Evolutionary conservation across 2,329 filamentous ascomycete species (phyloP), one percentile per base, ranked within the genome.

Genomic region (Neofusicoccum cordaticola): DNA sequence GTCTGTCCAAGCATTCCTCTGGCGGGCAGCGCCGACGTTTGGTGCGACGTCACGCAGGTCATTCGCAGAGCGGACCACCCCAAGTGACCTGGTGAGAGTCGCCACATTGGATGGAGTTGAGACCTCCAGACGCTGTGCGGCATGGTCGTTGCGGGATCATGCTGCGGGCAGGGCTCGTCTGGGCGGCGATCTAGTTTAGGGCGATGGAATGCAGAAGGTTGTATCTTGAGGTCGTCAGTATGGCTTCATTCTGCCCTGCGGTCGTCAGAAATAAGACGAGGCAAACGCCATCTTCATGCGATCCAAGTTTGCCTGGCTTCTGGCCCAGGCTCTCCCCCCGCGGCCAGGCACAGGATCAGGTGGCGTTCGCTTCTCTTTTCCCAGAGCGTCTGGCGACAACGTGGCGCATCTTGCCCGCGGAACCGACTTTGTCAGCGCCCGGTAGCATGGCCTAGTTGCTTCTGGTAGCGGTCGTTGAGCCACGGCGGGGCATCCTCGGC

Each of bases 31-130:
- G 34, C 19, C 41, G 3, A 19, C 37, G 56, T 37, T 42, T 42
- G 13, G 56, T 60, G 42, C 31, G 42, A 60, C 56, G 12, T 22
- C 39, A 39, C 27, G 41, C 56, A 60, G 27, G 56, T 37, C 27
- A n/a, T 34, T 47, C 27, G 53, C 53, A 39, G 53, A 11, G 39
- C 39, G 53, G 53, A 8, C 53, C 39, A 31, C 15, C 12, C 53
- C 53, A 22, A 45, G 39, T 60, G 56, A 60, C 56, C 22, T 35
- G 42, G 56, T 47, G 56, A 60, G 56, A 60, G 44, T 60, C 56
- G 56, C 56, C 56, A 60, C 56, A 60, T 60, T 37, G 56, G 56
- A 60, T 4, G 42, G n/a, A 27, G 31, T 47, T 48, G 56, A 60
- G 42, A 60, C 56, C 4, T 11, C 31, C 5, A 15, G 56, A 47